A percentile compares a stretch with the other conserved stretches of the same genome.
Conservation (phyloP, 148 eudicot genomes). For the Mesembryanthemum crystallinum region DNA sequence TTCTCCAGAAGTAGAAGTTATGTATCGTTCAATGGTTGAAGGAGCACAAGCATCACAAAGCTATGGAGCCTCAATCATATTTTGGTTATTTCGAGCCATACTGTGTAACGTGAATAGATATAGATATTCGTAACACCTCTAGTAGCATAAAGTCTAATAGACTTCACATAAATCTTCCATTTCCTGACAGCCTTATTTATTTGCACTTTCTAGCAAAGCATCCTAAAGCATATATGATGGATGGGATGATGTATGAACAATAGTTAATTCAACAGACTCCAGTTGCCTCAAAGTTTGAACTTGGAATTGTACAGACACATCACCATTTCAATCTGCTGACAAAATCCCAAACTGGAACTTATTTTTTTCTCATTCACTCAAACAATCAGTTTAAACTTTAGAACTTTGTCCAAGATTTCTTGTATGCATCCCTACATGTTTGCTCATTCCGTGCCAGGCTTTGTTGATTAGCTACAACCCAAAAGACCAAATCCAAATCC, state of each 20-base stretch:
- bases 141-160: background rate
- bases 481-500: no score
- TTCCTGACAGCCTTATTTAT: background rate
- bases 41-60: background rate
- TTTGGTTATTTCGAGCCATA: background rate
- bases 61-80: background rate
- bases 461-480: no score
- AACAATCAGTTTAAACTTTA: background rate
- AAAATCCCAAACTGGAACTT: background rate
- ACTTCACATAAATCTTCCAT: no score
- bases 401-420: background rate
- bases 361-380: background rate
- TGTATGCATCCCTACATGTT: background rate
- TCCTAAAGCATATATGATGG: background rate
- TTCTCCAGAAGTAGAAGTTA: background rate
- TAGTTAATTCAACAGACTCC: background rate
- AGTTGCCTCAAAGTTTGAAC: background rate
- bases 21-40: background rate
- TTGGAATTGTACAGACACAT: background rate
- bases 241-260: background rate
- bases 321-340: background rate
- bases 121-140: no score
- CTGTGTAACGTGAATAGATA: no score
- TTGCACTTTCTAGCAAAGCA: background rate
- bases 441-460: background rate